Percentiles rank a stretch among this genome's conserved stretches.
Conservation (phyloP, 768 basidiomycete species). For the Termitomyces sp. region DNA sequence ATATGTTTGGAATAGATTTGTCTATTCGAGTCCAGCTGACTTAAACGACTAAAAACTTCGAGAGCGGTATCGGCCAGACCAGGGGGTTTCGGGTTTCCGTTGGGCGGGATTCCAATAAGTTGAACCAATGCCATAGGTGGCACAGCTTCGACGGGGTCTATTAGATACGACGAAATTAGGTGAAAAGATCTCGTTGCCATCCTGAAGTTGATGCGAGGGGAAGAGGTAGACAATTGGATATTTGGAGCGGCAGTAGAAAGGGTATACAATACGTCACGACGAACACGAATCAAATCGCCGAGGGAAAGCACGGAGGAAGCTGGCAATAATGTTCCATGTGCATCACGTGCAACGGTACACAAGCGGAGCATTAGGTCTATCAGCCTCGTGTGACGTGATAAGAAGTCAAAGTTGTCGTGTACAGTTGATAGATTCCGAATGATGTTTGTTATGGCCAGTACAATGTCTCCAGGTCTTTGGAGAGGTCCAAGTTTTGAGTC, state of each 20-base stretch:
- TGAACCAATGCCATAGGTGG: constrained; percentile 59
- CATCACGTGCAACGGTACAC: constrained; percentile 41
- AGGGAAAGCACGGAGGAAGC: constrained; percentile 60
- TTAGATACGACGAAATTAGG: constrained; percentile 68
- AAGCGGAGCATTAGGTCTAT: constrained; percentile 65
- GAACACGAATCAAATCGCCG: constrained; percentile 62
- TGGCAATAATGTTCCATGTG: constrained; percentile 31
- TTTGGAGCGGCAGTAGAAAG: constrained; percentile 54
- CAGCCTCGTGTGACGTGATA: constrained; percentile 60
- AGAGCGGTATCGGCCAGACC: constrained; percentile 69
- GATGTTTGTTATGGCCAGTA: constrained; percentile 71
- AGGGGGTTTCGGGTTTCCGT: constrained; percentile 45
- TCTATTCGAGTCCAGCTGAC: constrained; percentile 75
- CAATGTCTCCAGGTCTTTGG: constrained; percentile 63
- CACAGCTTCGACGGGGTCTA: constrained; percentile 62
- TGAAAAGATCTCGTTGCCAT: constrained; percentile 57
- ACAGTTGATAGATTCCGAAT: constrained; percentile 82
- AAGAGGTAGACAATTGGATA: constrained; percentile 42
- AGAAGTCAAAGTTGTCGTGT: constrained; percentile 61
- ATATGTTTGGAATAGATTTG: constrained; percentile 61
- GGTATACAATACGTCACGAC: constrained; percentile 72
- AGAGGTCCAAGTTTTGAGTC: constrained; percentile 47
- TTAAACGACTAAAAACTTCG: constrained; percentile 77
- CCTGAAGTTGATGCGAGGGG: constrained; percentile 36
- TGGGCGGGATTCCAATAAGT: constrained; percentile 39